Evolutionary conservation across 495 filamentous ascomycete species (phyloP).

Genomic region (Lophium mytilinum): DNA sequence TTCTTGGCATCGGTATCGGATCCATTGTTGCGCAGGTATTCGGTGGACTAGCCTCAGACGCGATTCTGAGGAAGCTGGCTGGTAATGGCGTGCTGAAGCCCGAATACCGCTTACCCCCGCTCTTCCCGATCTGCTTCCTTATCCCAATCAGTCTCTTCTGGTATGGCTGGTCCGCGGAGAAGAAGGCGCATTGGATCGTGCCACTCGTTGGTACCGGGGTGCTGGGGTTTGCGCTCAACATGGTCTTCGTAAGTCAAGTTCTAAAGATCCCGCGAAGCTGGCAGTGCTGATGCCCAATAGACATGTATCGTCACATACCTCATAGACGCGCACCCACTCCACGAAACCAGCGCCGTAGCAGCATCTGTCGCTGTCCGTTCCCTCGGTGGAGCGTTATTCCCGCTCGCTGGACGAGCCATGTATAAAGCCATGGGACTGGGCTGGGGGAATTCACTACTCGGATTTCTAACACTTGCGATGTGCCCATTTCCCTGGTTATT

Average conservation of each 20-base stretch:
- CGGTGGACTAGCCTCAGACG: conserved; percentile 6
- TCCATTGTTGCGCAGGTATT: conserved; percentile 25
- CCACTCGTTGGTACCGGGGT: conserved; percentile 26
- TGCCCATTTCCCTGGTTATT: conserved; percentile 41
- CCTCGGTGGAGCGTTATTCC: conserved; percentile 15
- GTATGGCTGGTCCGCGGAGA: conserved; percentile 27
- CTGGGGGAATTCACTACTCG: conserved; percentile 24
- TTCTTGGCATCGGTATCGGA: conserved; percentile 17
- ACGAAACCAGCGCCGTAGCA: conserved; percentile 18
- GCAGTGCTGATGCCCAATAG: neutral
- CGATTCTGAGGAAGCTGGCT: neutral
- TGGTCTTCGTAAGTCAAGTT: conserved; percentile 14
- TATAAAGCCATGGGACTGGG: conserved; percentile 16
- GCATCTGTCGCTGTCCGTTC: conserved; percentile 18
- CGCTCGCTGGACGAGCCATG: conserved; percentile 14
- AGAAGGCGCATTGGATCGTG: conserved; percentile 25
- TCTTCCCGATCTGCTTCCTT: conserved; percentile 11
- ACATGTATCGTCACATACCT: conserved; percentile 19
- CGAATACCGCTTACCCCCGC: conserved; percentile 29
- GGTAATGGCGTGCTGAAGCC: conserved; percentile 2
- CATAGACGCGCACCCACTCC: conserved; percentile 18
- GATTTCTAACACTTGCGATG: conserved; percentile 31
- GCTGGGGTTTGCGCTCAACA: conserved; percentile 26
- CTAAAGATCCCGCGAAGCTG: neutral
- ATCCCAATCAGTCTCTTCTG: conserved; percentile 28